Evolutionary conservation across 768 basidiomycete species (phyloP), one percentile per base, ranked within the genome.

Genomic region (Multifurca ochricompacta): DNA sequence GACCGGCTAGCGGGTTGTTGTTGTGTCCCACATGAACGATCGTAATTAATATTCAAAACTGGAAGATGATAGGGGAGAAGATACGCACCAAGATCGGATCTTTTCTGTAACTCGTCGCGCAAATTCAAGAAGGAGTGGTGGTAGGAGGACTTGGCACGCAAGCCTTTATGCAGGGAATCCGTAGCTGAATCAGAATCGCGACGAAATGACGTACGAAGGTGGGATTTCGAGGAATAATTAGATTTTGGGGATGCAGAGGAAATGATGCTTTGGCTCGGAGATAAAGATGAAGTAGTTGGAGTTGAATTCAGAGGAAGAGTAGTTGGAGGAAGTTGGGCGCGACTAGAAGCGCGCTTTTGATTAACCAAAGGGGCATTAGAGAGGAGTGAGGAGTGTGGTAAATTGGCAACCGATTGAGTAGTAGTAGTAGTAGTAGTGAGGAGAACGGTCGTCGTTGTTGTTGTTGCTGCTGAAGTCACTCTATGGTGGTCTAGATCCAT

Each of bases 291-390:
- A 7, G 45, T 13, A 28, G 35, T 30, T 27, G 64, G 58, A 13
- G 75, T 74, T 34, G 80, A 78, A 49, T 80, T 76, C 9, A 72
- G 68, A 16, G 72, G 66, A 46, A 77, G 73, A 3, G 77, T 72
- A 6, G 76, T 74, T 0, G 74, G 70, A 16, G 74, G 74, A 54
- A 74, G 68, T 37, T 70, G 64, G 0, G 60, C 63, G 53, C 63
- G 63, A 36, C 65, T 64, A 39, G 58, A 54, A 40, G 51, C 48
- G 18, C 67, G 67, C 69, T 69, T 30, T 18, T 54, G n/a, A 58
- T 48, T 47, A 32, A 44, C 19, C 23, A 51, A 48, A 48, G 66
- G 63, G 37, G 74, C 59, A 58, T 71, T 66, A 43, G 70, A 66
- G 45, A 73, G 54, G 31, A 70, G 65, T 54, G 57, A 52, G 30